These are phyloP conservation scores for Nicotiana undulata DNA, from an alignment of 257 asterid species.

Conservation along the genomic window DNA sequence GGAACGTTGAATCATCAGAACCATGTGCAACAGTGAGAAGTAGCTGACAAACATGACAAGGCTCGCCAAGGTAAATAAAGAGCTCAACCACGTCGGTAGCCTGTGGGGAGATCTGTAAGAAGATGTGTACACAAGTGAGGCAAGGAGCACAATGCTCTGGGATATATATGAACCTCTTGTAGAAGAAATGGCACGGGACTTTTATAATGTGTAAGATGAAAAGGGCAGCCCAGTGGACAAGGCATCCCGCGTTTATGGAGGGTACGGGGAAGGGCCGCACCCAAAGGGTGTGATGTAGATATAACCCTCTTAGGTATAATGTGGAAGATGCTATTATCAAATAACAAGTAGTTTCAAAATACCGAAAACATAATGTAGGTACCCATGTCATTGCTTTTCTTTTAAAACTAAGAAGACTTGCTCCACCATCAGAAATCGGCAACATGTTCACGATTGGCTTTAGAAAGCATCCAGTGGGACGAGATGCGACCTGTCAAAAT, in stretches of 20 bases:
- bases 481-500: conserved; percentile 69
- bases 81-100: conserved; percentile 96
- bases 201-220: background rate
- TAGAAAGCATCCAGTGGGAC: conserved; percentile 87
- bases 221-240: too few species aligned
- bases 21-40: conserved; percentile 94
- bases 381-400: conserved; percentile 91
- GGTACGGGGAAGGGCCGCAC: too few species aligned
- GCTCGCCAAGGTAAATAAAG: conserved; percentile 87
- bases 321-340: background rate
- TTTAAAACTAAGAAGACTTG: conserved; percentile 78
- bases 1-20: conserved; percentile 91
- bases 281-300: too few species aligned
- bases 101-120: conserved; percentile 67
- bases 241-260: too few species aligned
- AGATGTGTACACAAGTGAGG: conserved; percentile 2
- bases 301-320: background rate
- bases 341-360: background rate
- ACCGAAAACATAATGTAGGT: conserved; percentile 8
- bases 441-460: conserved; percentile 92
- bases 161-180: background rate
- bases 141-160: background rate
- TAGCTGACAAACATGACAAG: conserved; percentile 90
- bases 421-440: conserved; percentile 79
- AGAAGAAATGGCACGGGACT: background rate